These are phyloP conservation scores for Penicillium robsamsonii DNA, from an alignment of 495 filamentous ascomycete genomes.

Conservation along the genomic window DNA sequence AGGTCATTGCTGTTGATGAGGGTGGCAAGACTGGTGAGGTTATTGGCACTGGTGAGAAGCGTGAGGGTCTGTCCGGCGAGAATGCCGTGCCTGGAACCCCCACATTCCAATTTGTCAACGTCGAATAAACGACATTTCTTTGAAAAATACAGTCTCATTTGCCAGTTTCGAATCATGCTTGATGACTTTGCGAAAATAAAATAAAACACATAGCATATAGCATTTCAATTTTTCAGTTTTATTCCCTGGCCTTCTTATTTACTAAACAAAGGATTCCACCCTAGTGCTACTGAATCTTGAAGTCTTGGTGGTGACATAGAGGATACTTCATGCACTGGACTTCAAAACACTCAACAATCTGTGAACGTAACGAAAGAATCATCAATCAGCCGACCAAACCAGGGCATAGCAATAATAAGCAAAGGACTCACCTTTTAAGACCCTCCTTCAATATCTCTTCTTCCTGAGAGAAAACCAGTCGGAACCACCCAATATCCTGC, in stretches of 20 bases:
- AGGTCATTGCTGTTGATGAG: slow-evolving; percentile 65
- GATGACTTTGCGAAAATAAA: slow-evolving; percentile 31
- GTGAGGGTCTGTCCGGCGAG: slow-evolving; percentile 57
- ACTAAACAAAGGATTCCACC: no score
- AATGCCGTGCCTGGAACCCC: slow-evolving; percentile 76
- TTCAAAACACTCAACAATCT: slow-evolving; percentile 14
- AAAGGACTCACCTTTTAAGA: slow-evolving; percentile 31
- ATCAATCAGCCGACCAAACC: background rate
- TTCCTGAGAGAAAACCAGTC: slow-evolving; percentile 44
- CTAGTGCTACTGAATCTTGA: no score
- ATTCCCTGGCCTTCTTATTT: no score
- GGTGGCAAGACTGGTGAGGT: slow-evolving; percentile 65
- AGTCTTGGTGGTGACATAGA: background rate
- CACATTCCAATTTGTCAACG: slow-evolving; percentile 75
- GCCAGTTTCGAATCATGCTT: slow-evolving; percentile 21
- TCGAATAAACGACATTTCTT: slow-evolving; percentile 35
- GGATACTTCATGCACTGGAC: background rate
- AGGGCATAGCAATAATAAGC: background rate
- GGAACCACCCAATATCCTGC: slow-evolving; percentile 47
- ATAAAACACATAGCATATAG: slow-evolving; percentile 14
- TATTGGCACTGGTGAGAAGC: slow-evolving; percentile 54
- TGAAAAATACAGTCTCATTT: slow-evolving; percentile 7
- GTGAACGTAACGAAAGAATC: background rate
- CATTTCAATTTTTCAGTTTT: background rate
- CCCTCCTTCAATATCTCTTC: slow-evolving; percentile 33